Evolutionary conservation across 305 asterid genomes (phyloP).

Genomic region (Ajuga reptans): DNA sequence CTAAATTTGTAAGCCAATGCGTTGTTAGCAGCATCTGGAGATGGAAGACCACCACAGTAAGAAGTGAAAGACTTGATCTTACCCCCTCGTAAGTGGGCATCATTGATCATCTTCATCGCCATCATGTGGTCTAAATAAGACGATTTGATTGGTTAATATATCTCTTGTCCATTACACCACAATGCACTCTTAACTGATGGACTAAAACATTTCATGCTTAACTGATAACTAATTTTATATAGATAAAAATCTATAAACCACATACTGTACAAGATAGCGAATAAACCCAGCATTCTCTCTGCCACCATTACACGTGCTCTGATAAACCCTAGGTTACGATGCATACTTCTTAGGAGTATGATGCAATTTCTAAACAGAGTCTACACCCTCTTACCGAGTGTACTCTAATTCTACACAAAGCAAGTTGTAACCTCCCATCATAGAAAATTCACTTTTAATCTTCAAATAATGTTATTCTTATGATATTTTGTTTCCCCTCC

Average conservation of each 20-base stretch:
- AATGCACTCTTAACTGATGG: background rate
- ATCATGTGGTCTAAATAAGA: constrained; percentile 78
- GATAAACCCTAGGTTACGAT: background rate
- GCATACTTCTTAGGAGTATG: background rate
- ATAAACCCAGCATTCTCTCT: background rate
- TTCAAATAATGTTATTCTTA: background rate
- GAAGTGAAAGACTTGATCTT: constrained; percentile 83
- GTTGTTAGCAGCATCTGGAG: constrained; percentile 91
- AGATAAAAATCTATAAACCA: background rate
- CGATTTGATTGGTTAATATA: background rate
- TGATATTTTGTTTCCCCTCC: background rate
- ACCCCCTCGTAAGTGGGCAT: constrained; percentile 70
- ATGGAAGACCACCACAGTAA: constrained; percentile 91
- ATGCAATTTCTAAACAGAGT: background rate
- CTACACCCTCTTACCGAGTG: background rate
- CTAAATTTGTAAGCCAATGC: constrained; percentile 92
- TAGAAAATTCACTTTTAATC: background rate
- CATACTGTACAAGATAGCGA: background rate
- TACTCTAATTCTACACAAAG: background rate
- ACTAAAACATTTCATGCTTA: background rate
- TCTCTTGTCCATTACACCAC: background rate
- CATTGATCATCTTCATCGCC: constrained; percentile 94
- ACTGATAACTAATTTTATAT: background rate
- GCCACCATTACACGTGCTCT: background rate
- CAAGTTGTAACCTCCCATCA: background rate